Evolutionary conservation across 768 basidiomycete species (phyloP).

Genomic region (Suillus plorans): DNA sequence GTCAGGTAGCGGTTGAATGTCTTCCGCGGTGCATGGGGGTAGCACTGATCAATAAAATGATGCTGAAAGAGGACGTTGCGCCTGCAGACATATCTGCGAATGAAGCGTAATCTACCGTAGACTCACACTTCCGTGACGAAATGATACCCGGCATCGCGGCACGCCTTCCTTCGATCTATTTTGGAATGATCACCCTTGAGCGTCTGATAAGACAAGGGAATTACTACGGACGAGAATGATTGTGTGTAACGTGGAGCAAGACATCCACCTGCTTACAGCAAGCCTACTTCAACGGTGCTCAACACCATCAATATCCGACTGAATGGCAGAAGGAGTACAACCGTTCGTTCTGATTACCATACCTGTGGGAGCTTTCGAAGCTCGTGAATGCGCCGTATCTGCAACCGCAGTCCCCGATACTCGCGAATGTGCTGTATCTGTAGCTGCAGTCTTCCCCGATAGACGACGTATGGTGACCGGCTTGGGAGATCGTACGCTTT

Average conservation of each 20-base stretch:
- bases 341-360: no score
- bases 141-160: no score
- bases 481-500: background rate
- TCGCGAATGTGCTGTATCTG: no score
- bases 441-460: background rate
- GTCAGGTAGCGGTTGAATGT: constrained; percentile 21
- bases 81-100: constrained; percentile 30
- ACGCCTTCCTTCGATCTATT: no score
- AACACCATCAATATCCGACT: background rate
- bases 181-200: no score
- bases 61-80: constrained; percentile 20
- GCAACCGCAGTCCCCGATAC: no score
- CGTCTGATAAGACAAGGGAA: no score
- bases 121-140: constrained; percentile 22
- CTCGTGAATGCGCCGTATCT: no score
- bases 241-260: no score
- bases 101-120: background rate
- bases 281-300: background rate
- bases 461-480: background rate
- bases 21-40: constrained; percentile 19
- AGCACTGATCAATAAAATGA: constrained; percentile 23
- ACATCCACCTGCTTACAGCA: background rate
- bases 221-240: no score
- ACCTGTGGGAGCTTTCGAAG: no score
- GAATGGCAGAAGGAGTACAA: background rate